Evolutionary conservation across 2,329 filamentous ascomycete genomes (phyloP).

Genomic region (Colletotrichum horii): DNA sequence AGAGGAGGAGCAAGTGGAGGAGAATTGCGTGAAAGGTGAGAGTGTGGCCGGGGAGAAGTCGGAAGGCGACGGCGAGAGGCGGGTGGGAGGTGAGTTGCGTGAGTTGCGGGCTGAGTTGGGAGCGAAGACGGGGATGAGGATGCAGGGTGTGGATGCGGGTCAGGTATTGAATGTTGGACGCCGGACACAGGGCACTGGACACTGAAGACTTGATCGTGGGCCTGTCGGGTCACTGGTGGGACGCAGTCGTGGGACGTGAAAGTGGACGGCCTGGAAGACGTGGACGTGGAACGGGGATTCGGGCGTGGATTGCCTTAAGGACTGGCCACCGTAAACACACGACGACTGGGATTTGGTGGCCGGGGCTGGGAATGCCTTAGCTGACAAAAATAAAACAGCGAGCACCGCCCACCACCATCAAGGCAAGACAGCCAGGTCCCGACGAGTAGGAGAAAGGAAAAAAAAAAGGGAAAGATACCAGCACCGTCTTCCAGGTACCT

Average conservation of each 20-base stretch:
- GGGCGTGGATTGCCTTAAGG: not conserved
- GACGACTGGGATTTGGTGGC: not conserved
- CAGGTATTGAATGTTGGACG: not conserved
- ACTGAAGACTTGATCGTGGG: conserved; percentile 14
- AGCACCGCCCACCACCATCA: not conserved
- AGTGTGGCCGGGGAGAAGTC: conserved; percentile 5
- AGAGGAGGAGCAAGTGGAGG: not conserved
- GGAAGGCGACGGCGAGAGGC: conserved; percentile 2
- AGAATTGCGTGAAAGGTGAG: not conserved
- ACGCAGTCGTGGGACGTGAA: not conserved
- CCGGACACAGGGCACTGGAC: not conserved
- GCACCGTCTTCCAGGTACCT: not conserved
- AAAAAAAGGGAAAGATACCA: not conserved
- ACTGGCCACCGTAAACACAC: not conserved
- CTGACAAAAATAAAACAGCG: conserved; percentile 15
- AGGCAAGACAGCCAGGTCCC: not conserved
- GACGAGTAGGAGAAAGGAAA: not conserved
- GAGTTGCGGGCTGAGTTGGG: conserved; percentile 5
- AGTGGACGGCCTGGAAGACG: not conserved
- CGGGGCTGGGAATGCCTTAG: conserved; percentile 3
- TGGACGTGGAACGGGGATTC: not conserved
- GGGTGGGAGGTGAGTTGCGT: conserved; percentile 12
- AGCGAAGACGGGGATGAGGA: not conserved
- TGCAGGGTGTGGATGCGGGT: not conserved
- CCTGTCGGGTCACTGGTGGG: not conserved